These are phyloP conservation scores for Neurospora sp. DNA, from an alignment of 495 filamentous ascomycete species.

Conservation along the genomic window DNA sequence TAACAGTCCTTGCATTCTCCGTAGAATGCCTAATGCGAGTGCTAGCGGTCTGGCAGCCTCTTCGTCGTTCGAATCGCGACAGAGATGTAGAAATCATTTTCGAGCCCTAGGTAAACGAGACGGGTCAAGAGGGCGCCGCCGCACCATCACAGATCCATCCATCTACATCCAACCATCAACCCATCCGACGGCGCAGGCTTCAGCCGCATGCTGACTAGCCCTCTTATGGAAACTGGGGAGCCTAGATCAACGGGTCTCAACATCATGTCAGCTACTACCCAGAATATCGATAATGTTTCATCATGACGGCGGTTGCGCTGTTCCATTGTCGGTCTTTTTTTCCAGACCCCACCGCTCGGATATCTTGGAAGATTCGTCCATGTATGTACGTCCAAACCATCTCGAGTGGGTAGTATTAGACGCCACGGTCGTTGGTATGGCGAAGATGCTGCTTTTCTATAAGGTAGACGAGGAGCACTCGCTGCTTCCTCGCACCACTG, in stretches of 20 bases:
- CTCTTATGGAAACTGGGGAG: not conserved
- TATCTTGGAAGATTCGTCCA: not conserved
- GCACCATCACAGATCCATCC: not conserved
- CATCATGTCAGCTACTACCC: not conserved
- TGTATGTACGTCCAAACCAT: too few relatives aligned
- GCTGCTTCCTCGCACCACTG: not conserved
- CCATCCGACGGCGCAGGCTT: not conserved
- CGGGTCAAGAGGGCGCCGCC: too few relatives aligned
- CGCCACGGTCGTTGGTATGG: too few relatives aligned
- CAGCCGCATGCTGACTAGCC: not conserved
- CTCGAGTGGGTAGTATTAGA: too few relatives aligned
- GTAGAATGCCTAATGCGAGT: too few relatives aligned
- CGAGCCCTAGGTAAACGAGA: too few relatives aligned
- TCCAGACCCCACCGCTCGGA: not conserved
- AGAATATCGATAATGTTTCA: not conserved
- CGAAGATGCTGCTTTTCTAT: not conserved
- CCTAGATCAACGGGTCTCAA: not conserved
- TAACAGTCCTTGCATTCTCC: too few relatives aligned
- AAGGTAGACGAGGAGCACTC: not conserved
- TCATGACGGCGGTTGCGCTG: not conserved
- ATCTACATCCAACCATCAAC: not conserved
- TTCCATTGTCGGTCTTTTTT: not conserved
- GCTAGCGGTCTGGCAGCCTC: too few relatives aligned
- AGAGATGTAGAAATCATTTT: too few relatives aligned
- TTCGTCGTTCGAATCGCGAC: too few relatives aligned